Evolutionary conservation across 2,329 filamentous ascomycete genomes (phyloP).

Genomic region (Talaromyces sp.): DNA sequence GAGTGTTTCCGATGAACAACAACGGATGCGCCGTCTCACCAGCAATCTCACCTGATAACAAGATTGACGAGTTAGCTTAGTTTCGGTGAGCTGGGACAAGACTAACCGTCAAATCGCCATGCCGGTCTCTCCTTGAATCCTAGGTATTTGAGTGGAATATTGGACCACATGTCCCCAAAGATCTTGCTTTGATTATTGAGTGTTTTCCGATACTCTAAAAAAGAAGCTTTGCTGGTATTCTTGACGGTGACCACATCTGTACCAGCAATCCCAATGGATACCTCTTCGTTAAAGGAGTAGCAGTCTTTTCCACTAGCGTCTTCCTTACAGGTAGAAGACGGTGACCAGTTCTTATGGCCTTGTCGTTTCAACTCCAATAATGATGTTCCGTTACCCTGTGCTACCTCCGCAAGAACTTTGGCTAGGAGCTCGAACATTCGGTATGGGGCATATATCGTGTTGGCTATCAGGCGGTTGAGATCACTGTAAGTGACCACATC

Average conservation of each 20-base stretch:
- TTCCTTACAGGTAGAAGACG: background rate
- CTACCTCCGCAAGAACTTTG: constrained; percentile 8
- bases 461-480: constrained; percentile 10
- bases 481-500: constrained; percentile 17
- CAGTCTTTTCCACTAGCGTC: constrained; percentile 2
- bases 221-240: constrained; percentile 1
- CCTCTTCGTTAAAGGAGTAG: background rate
- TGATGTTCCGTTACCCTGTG: constrained; percentile 4
- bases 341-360: background rate
- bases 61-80: background rate
- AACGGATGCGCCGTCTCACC: constrained; percentile 11
- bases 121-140: constrained; percentile 14
- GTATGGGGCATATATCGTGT: constrained; percentile 11
- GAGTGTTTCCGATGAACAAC: constrained; percentile 13
- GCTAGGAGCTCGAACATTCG: background rate
- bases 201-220: background rate
- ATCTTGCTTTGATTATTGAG: constrained; percentile 13
- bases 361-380: constrained; percentile 4
- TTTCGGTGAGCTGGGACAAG: background rate
- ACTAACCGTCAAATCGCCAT: constrained; percentile 15
- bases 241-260: background rate
- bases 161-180: constrained; percentile 15
- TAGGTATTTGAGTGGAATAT: background rate
- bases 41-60: background rate
- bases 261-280: background rate